These are phyloP conservation scores for Carex cristatella DNA, from an alignment of 176 grass and related monocot species.

Conservation along the genomic window DNA sequence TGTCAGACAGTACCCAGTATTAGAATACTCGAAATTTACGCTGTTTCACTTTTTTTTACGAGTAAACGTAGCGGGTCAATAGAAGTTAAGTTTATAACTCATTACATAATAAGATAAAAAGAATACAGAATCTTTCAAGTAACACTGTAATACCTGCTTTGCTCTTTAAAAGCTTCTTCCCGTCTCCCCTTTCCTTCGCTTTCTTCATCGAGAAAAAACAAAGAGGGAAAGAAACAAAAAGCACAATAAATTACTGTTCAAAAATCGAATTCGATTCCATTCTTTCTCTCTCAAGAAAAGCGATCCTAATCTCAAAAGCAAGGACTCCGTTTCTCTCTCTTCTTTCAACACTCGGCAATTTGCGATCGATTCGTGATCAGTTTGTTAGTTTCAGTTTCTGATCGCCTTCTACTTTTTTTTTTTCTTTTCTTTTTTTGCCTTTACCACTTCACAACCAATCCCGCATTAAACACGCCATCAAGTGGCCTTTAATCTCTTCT, in stretches of 20 bases:
- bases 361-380: constrained; percentile 5
- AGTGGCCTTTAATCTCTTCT: background rate
- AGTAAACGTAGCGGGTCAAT: background rate
- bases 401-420: background rate
- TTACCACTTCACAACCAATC: background rate
- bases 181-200: background rate
- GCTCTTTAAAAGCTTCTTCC: constrained; percentile 15
- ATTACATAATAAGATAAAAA: background rate
- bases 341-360: background rate
- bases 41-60: background rate
- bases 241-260: background rate
- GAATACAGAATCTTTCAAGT: background rate
- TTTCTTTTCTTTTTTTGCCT: background rate
- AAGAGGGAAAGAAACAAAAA: constrained; percentile 20
- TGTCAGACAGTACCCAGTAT: constrained; percentile 15
- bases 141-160: background rate
- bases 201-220: constrained; percentile 26
- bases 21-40: background rate
- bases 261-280: constrained; percentile 15
- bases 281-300: constrained; percentile 16
- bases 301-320: constrained; percentile 2
- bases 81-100: background rate
- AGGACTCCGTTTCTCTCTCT: background rate
- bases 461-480: background rate
- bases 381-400: background rate